These are phyloP conservation scores for Luvunga scandens DNA, from an alignment of 345 rosid genomes.

Conservation along the genomic window DNA sequence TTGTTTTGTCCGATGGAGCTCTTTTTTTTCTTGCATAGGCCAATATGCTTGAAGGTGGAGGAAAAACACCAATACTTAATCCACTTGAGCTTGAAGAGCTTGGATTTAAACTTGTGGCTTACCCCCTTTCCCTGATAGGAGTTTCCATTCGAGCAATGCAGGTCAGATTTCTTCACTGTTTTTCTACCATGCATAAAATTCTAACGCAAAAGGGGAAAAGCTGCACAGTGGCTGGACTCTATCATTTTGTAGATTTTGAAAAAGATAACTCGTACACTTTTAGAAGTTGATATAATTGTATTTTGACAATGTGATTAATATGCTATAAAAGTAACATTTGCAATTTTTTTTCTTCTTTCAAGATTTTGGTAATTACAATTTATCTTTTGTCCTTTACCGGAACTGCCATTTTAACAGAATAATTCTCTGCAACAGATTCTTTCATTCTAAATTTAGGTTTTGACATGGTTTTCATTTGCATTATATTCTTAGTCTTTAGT, in stretches of 20 bases:
- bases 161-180: constrained; percentile 36
- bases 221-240: neutral
- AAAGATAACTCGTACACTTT: neutral
- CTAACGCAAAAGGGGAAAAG: neutral
- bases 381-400: too few relatives aligned
- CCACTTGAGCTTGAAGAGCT: constrained; percentile 79
- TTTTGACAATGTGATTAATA: neutral
- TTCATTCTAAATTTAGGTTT: neutral
- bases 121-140: constrained; percentile 82
- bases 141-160: constrained; percentile 93
- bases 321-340: neutral
- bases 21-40: constrained; percentile 40
- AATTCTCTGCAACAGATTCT: neutral
- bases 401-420: neutral
- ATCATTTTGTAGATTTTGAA: neutral
- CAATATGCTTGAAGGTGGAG: constrained; percentile 93
- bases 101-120: constrained; percentile 81
- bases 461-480: neutral
- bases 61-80: constrained; percentile 68
- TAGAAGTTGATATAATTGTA: neutral
- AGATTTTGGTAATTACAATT: neutral
- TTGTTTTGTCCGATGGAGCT: constrained; percentile 15
- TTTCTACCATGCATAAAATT: neutral
- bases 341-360: neutral
- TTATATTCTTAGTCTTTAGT: neutral